Evolutionary conservation across 257 asterid species (phyloP), one percentile per base, ranked within the genome.

Genomic region (Handroanthus guayacan): DNA sequence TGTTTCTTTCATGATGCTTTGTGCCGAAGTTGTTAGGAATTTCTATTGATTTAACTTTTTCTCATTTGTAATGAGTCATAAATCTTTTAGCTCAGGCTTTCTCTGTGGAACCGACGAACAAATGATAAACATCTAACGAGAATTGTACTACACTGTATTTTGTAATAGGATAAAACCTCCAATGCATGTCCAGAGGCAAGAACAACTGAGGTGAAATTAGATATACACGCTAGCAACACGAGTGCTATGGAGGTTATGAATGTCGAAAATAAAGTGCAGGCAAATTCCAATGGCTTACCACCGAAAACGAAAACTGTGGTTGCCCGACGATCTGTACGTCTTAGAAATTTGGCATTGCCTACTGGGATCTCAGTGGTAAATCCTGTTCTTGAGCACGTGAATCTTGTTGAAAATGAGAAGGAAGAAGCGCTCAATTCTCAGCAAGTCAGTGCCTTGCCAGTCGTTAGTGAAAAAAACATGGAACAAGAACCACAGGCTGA

Each of bases 271-370:
- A 56, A 39, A 8, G 66, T 12, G 61, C 74, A 14, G 18, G 38
- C 31, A 54, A 62, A 37, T 51, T 14, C 73, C 51, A 50, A 38
- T 60, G 73, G 20, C 48, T 20, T n/a, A 36, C 17, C 9, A 6
- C 48, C 9, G 37, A 25, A 47, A 36, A 58, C 54, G 68, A 66
- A 67, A 17, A 43, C 47, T 1, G 3, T 7, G 4, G 4, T 13
- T 48, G 4, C 67, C 0, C 75, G 90, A 75, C 70, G 89, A 68
- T 88, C 92, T 54, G 64, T 39, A 12, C 87, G 90, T 37, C 52
- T 84, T 37, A 79, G 9, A 37, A 82, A 10, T 62, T 20, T 47
- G 0, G 12, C 5, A 6, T 43, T 48, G 17, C 62, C 72, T 39
- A 4, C 11, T 39, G 12, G 14, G 47, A 80, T 4, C 62, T 54